These are phyloP conservation scores for Styphnolobium japonicum DNA, from an alignment of 306 rosid genomes.

Conservation along the genomic window DNA sequence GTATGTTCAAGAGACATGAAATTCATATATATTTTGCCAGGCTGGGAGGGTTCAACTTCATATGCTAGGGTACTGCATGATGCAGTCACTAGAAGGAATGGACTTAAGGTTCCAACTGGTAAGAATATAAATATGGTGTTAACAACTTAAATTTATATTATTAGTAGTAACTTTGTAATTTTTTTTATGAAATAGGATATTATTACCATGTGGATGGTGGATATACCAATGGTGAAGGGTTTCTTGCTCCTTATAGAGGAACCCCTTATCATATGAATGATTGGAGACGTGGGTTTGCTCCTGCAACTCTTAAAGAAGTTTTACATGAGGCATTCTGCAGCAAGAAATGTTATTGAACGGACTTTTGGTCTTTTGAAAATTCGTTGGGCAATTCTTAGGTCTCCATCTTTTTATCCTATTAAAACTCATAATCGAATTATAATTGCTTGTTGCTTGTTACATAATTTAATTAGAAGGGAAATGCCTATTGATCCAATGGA, in stretches of 20 bases:
- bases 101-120: neutral
- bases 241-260: neutral
- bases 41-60: neutral
- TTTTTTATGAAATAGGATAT: neutral
- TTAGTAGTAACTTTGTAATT: too few species aligned
- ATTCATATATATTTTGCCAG: neutral
- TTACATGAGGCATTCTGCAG: neutral
- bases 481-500: neutral
- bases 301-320: neutral
- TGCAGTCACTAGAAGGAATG: neutral
- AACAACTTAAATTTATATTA: too few species aligned
- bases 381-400: neutral
- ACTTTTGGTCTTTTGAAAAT: neutral
- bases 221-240: neutral
- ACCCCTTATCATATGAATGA: neutral
- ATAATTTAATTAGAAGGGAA: neutral
- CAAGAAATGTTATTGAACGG: neutral
- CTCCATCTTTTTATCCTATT: neutral
- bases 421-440: neutral
- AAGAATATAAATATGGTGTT: neutral
- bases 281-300: neutral
- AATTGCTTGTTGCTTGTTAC: neutral
- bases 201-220: neutral
- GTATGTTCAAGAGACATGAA: neutral
- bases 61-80: neutral